Conservation (phyloP, 164 flowering plant genomes). For the Kalanchoe fedtschenkoi region DNA sequence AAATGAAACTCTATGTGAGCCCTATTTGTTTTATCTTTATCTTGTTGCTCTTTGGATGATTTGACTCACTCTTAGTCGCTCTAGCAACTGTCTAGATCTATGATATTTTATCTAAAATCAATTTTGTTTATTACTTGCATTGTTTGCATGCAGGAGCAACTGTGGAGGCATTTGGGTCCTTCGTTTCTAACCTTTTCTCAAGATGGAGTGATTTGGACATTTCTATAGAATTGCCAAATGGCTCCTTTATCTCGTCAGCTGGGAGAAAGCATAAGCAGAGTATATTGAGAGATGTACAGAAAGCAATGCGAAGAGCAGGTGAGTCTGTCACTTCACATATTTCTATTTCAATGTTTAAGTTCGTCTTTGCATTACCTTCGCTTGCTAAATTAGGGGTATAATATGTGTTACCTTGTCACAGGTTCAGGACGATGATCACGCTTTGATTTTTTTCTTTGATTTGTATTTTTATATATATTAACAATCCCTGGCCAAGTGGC, state of each 20-base stretch:
- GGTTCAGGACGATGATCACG: too few species aligned
- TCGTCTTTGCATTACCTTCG: neutral
- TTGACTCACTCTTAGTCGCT: neutral
- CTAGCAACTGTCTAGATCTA: neutral
- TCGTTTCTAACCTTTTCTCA: conserved; percentile 74
- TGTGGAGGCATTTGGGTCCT: conserved; percentile 93
- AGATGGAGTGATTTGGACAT: conserved; percentile 87
- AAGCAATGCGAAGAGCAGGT: conserved; percentile 50
- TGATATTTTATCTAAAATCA: neutral
- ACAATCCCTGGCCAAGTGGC: too few species aligned
- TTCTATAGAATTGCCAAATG: conserved; percentile 49
- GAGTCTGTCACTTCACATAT: neutral
- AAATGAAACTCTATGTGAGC: neutral
- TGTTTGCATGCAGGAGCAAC: conserved; percentile 51
- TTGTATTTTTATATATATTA: too few species aligned
- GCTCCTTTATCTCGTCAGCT: conserved; percentile 32
- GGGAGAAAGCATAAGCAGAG: conserved; percentile 43
- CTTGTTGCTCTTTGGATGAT: neutral
- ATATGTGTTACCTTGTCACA: too few species aligned
- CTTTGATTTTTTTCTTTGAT: neutral
- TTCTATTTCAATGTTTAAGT: neutral
- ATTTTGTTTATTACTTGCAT: neutral
- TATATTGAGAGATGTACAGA: conserved; percentile 32
- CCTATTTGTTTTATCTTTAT: neutral
- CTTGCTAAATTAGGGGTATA: too few species aligned